These are phyloP conservation scores for Dentipellis sp. DNA, from an alignment of 768 basidiomycete species.

Conservation along the genomic window DNA sequence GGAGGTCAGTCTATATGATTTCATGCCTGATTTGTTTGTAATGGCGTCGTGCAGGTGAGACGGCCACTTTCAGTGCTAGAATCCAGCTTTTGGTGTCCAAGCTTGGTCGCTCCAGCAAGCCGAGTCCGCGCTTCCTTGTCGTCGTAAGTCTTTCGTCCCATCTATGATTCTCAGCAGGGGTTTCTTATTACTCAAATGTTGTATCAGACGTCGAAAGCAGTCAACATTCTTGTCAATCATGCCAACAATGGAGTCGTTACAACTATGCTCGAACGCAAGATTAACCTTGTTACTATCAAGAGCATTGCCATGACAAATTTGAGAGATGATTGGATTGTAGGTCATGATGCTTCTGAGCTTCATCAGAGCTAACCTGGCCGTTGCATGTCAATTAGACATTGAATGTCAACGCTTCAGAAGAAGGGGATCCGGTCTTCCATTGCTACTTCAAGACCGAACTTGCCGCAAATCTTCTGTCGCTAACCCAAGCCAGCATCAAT, in stretches of 20 bases:
- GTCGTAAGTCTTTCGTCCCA: slow-evolving; percentile 48
- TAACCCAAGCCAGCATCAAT: slow-evolving; percentile 69
- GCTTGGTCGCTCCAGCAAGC: slow-evolving; percentile 79
- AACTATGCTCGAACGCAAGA: slow-evolving; percentile 73
- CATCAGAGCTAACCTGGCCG: neutral
- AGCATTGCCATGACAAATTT: slow-evolving; percentile 81
- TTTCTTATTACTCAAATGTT: neutral
- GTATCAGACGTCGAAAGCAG: slow-evolving; percentile 71
- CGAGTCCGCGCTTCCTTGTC: slow-evolving; percentile 82
- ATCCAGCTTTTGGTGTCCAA: slow-evolving; percentile 82
- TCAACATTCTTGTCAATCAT: slow-evolving; percentile 62
- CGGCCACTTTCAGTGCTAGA: slow-evolving; percentile 76
- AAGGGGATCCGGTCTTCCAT: slow-evolving; percentile 89
- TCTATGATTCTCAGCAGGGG: neutral
- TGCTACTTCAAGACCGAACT: slow-evolving; percentile 97
- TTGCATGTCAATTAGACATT: slow-evolving; percentile 40
- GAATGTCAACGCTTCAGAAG: slow-evolving; percentile 74
- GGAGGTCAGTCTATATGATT: slow-evolving; percentile 35
- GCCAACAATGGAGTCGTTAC: slow-evolving; percentile 51
- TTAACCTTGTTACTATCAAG: slow-evolving; percentile 82
- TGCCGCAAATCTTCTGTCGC: slow-evolving; percentile 66
- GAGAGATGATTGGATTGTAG: slow-evolving; percentile 91
- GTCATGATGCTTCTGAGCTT: slow-evolving; percentile 13
- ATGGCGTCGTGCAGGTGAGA: slow-evolving; percentile 45
- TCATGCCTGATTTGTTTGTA: neutral